phyloP scores from a whole-genome alignment of 495 filamentous ascomycete species.

The Hypomontagnella monticulosa region DNA sequence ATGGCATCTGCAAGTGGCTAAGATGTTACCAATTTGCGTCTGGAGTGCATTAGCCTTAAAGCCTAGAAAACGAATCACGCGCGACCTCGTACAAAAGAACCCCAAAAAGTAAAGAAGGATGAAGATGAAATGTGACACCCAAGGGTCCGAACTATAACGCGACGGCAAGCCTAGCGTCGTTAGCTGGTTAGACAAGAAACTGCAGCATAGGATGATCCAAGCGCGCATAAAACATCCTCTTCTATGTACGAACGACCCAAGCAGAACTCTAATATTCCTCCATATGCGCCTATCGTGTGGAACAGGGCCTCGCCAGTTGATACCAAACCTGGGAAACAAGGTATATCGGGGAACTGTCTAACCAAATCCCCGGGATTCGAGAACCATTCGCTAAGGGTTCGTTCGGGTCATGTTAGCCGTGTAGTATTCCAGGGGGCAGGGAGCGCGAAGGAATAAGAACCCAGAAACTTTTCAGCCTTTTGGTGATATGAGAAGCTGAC shows the following conservation, averaged over 20 bases:
- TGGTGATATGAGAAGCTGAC: conserved; percentile 26
- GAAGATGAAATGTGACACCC: conserved; percentile 2
- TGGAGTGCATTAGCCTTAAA: conserved; percentile 40
- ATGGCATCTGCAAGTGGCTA: conserved; percentile 31
- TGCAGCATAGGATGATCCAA: conserved; percentile 15
- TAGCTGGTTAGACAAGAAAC: conserved; percentile 18
- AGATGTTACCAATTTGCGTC: conserved; percentile 35
- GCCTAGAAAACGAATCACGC: conserved; percentile 31
- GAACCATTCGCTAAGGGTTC: conserved; percentile 34
- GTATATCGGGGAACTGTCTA: conserved; percentile 19
- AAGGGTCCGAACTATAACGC: conserved; percentile 19
- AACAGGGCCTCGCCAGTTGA: conserved; percentile 36
- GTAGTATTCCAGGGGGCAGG: conserved; percentile 8
- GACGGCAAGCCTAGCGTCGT: conserved; percentile 16
- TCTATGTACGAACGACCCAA: not conserved
- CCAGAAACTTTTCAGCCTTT: conserved; percentile 7
- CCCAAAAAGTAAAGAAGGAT: conserved; percentile 20
- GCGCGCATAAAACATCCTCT: conserved; percentile 36
- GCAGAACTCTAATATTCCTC: not conserved
- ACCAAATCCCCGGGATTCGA: conserved; percentile 26
- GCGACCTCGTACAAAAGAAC: conserved; percentile 11
- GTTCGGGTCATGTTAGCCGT: conserved; percentile 28
- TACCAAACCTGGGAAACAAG: conserved; percentile 30
- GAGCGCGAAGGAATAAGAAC: conserved; percentile 33
- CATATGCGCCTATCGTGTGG: conserved; percentile 18